Base-by-base conservation (phyloP, 208 protist genomes). In the Trypanosoma grayi region DNA sequence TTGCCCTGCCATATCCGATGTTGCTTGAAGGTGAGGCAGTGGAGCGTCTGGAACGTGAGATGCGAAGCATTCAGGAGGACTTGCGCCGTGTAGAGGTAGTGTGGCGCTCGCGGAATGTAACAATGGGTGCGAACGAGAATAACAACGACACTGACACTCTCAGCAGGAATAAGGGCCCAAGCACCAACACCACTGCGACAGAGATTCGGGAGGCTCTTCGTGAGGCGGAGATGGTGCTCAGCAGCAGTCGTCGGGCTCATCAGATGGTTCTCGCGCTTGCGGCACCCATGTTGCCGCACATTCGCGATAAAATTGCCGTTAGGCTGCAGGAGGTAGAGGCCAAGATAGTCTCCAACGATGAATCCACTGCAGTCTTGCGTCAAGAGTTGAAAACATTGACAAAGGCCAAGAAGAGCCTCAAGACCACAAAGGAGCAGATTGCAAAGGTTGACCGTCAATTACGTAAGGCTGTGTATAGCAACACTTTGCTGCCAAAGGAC, bases 261-360 rank as follows among this genome's bases (percentile, higher is more conserved):
- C 39, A 40, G 16, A 66, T 46, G 24, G 62, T 81, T 41, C 7
- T 66, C 22, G 7, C 48, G 13, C 55, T 80, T 30, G 65, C 22
- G 1, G 40, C 56, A 31, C 73, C 84, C 7, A 18, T 91, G 10
- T 53, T 68, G 0, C 24, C 66, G 2, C 44, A 70, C 14, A 57
- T 60, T 9, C 31, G 48, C 1, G 4, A 43, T 0, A 71, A 40
- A 43, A 44, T 76, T 20, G 9, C 44, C 4, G 9, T 20, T n/a
- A 46, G 68, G 33, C 24, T 79, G 10, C 36, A 24, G 2, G 33
- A 41, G 0, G 43, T 71, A 3, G 53, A 73, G 20, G 28, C 41
- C 10, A 57, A 58, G 13, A 76, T 91, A 22, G 44, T 68, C 20
- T 24, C 4, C 33, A 91, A 91, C 57, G 84, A 91, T 69, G 80